Evolutionary conservation across 306 rosid species (phyloP).

Genomic region (Prunus davidiana): DNA sequence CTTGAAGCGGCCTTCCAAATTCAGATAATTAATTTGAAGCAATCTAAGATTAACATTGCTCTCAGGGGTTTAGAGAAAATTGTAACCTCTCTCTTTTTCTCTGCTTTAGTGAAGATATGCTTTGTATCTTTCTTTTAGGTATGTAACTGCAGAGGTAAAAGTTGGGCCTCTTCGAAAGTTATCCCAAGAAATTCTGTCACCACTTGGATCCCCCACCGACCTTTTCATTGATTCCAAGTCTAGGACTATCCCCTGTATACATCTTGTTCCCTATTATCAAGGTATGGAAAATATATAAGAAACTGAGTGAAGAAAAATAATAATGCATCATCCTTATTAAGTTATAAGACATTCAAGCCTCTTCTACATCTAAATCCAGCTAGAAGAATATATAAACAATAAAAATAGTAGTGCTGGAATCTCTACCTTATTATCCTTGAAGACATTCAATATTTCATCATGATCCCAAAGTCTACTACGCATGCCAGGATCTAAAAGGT

Average conservation of each 20-base stretch:
- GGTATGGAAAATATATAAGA: not conserved
- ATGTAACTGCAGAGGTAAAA: conserved; percentile 22
- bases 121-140: conserved; percentile 31
- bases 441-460: conserved; percentile 38
- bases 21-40: conserved; percentile 55
- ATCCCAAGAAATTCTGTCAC: conserved; percentile 15
- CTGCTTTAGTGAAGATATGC: conserved; percentile 19
- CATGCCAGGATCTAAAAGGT: conserved; percentile 31
- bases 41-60: conserved; percentile 43
- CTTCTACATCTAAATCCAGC: not conserved
- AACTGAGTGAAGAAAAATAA: not conserved
- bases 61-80: conserved; percentile 35
- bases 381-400: not conserved
- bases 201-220: not conserved
- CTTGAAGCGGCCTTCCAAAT: conserved; percentile 40
- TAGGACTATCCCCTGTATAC: conserved; percentile 45
- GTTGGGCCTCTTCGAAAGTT: conserved; percentile 27
- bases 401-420: not conserved
- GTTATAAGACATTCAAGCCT: not conserved
- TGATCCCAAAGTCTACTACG: conserved; percentile 67
- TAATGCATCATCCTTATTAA: not conserved
- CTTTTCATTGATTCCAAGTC: conserved; percentile 31
- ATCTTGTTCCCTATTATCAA: conserved; percentile 36
- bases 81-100: conserved; percentile 20
- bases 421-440: conserved; percentile 40